These are phyloP conservation scores for Geotrichum europaeum DNA, from an alignment of 1,139 yeast genomes.

Conservation along the genomic window DNA sequence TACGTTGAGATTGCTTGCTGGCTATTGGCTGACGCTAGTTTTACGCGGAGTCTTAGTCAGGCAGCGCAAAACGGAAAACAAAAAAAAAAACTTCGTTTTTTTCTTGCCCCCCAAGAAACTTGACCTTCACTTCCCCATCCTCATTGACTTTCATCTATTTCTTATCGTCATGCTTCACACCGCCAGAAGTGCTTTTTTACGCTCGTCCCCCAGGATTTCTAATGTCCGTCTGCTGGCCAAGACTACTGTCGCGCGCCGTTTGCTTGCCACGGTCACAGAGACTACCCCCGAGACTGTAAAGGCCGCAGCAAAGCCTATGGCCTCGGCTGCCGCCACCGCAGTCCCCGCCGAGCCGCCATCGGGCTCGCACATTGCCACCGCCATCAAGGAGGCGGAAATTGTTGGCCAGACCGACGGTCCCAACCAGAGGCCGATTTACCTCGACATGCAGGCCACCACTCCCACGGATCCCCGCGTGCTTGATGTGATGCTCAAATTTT, in stretches of 20 bases:
- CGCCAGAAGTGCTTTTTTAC: constrained; percentile 8
- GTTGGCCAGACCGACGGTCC: constrained; percentile 18
- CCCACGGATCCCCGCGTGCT: constrained; percentile 96
- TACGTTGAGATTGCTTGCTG: background rate
- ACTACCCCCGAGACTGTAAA: constrained; percentile 1
- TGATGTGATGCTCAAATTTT: constrained; percentile 87
- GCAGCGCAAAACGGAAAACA: background rate
- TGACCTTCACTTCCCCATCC: background rate
- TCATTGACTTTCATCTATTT: background rate
- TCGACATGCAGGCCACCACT: constrained; percentile 96
- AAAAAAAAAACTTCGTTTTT: background rate
- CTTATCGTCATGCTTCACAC: constrained; percentile 6
- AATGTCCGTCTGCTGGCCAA: background rate
- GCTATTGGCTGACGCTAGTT: background rate
- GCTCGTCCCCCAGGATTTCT: constrained; percentile 3
- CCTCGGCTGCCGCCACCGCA: background rate
- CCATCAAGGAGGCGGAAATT: constrained; percentile 15
- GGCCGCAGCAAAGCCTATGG: background rate
- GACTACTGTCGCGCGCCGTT: background rate
- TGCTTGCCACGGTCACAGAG: constrained; percentile 5
- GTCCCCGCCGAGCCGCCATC: constrained; percentile 6
- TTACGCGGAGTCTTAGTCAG: background rate
- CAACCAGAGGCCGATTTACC: constrained; percentile 65
- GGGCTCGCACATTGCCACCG: constrained; percentile 15
- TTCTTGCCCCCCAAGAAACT: background rate